These are phyloP conservation scores for Neltuma alba DNA, from an alignment of 306 rosid genomes.

Conservation along the genomic window DNA sequence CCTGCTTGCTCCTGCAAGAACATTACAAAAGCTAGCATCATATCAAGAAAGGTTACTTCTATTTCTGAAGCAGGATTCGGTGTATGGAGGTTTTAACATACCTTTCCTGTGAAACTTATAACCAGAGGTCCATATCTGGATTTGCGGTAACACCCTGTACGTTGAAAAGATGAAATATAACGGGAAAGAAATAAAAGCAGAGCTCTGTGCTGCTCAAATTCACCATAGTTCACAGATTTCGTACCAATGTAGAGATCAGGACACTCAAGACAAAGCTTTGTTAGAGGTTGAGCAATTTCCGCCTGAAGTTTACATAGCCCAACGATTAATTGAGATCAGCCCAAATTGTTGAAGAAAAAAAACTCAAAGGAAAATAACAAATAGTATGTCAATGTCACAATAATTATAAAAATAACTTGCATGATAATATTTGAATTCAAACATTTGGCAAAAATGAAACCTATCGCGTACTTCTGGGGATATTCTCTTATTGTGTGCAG, in stretches of 20 bases:
- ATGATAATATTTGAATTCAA: neutral
- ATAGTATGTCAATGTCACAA: constrained; percentile 9
- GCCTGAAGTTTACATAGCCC: constrained; percentile 58
- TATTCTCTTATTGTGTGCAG: neutral
- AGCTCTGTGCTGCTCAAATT: constrained; percentile 22
- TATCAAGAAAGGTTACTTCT: constrained; percentile 6
- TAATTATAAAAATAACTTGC: neutral
- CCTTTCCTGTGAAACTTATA: constrained; percentile 76
- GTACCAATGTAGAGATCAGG: constrained; percentile 85
- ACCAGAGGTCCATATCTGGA: constrained; percentile 58
- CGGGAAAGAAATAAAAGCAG: constrained; percentile 29
- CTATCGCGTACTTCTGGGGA: neutral
- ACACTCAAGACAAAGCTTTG: constrained; percentile 80
- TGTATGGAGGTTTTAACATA: constrained; percentile 34
- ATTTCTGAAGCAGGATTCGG: neutral
- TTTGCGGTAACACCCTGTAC: constrained; percentile 73
- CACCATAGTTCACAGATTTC: constrained; percentile 30
- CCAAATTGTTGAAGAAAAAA: neutral
- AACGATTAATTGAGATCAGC: constrained; percentile 10
- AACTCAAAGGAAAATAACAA: neutral
- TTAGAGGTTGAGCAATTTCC: constrained; percentile 77
- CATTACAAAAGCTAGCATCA: neutral
- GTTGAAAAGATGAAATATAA: constrained; percentile 27
- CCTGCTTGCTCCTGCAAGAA: constrained; percentile 66
- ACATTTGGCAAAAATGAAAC: neutral